A percentile compares a stretch with the other conserved stretches of the same genome.
Conservation (phyloP, 805 yeast genomes). For the Candida nemodendra region DNA sequence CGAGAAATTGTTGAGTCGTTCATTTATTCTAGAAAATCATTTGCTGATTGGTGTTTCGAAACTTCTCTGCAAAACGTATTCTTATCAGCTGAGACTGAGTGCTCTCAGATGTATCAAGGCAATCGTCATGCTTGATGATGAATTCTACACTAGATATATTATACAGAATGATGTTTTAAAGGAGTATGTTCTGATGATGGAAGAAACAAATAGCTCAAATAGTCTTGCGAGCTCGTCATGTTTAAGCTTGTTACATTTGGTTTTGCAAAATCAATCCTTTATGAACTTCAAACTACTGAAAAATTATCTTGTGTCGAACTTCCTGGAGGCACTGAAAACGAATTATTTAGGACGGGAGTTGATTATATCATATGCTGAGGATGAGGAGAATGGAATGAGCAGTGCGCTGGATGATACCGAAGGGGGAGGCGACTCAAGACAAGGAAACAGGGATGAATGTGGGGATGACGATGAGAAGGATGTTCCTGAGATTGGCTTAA, state of each 20-base stretch:
- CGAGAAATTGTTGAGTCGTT: constrained; percentile 52
- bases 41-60: constrained; percentile 55
- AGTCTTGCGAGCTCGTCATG: constrained; percentile 75
- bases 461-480: constrained; percentile 24
- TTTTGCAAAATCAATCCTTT: constrained; percentile 20
- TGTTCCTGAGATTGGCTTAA: constrained; percentile 20
- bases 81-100: constrained; percentile 58
- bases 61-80: constrained; percentile 43
- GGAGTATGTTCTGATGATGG: constrained; percentile 47
- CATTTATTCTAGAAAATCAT: constrained; percentile 60
- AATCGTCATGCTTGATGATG: constrained; percentile 62
- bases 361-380: constrained; percentile 4
- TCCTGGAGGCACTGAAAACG: constrained; percentile 12
- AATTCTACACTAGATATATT: constrained; percentile 54
- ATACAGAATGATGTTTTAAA: constrained; percentile 54
- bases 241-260: constrained; percentile 48
- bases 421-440: background rate
- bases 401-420: constrained; percentile 2
- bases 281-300: constrained; percentile 22
- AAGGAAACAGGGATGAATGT: constrained; percentile 37
- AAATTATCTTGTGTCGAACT: constrained; percentile 21
- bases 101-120: constrained; percentile 68
- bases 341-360: constrained; percentile 25
- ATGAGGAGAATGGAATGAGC: constrained; percentile 4
- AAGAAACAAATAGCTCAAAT: constrained; percentile 47